These are phyloP conservation scores for Microbotryum silenes-acaulis DNA, from an alignment of 1,284 basidiomycete species.

Conservation along the genomic window DNA sequence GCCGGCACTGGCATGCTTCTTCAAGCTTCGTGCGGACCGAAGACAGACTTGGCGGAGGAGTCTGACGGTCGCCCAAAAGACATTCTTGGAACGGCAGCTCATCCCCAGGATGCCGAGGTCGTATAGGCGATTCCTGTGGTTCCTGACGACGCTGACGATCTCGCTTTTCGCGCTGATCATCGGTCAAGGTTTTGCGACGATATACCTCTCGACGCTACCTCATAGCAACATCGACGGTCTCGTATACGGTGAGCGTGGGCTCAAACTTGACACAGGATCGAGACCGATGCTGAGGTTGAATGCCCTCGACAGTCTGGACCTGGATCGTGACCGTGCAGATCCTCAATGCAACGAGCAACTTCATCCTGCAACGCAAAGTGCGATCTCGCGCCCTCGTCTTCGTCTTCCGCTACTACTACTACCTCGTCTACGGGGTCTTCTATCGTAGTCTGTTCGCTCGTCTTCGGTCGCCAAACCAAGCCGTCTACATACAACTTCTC, in stretches of 20 bases:
- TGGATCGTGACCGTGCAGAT: conserved; percentile 46
- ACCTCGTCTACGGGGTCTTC: conserved; percentile 40
- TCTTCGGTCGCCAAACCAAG: conserved; percentile 38
- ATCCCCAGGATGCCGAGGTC: conserved; percentile 47
- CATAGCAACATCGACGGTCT: conserved; percentile 50
- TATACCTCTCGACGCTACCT: conserved; percentile 50
- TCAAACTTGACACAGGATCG: conserved; percentile 4
- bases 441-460: conserved; percentile 45
- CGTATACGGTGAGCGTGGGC: conserved; percentile 42
- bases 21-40: conserved; percentile 34
- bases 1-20: conserved; percentile 46
- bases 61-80: conserved; percentile 42
- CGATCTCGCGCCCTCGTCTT: conserved; percentile 49
- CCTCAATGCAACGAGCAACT: conserved; percentile 45
- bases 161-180: conserved; percentile 49
- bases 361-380: conserved; percentile 49
- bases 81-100: conserved; percentile 46
- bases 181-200: conserved; percentile 51
- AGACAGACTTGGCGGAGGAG: conserved; percentile 39
- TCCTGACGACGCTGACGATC: conserved; percentile 48
- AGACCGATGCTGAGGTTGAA: conserved; percentile 36
- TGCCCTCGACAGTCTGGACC: conserved; percentile 44
- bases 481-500: conserved; percentile 48
- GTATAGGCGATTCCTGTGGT: conserved; percentile 52
- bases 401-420: conserved; percentile 45